Base-by-base conservation (phyloP, 73 alveolate species). In the Stentor roeselii region DNA sequence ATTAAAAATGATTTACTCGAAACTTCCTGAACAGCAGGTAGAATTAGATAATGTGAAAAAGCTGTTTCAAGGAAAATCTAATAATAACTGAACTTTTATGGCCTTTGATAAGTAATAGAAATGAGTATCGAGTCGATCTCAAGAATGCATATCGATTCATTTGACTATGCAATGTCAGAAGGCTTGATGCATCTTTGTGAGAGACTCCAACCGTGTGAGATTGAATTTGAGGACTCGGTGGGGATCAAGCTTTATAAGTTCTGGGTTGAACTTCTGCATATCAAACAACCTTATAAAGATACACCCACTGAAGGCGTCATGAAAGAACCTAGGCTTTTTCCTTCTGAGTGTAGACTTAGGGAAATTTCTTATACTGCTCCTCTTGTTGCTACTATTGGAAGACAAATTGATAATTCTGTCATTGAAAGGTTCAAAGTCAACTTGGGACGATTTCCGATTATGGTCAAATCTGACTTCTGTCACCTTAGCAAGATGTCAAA, bases 361-460 rank as follows among this genome's bases (percentile, higher is more conserved):
- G 92, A 93, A 75, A 83, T 92, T 75, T 90, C 96, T 59, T 97
- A 97, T 84, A 78, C 97, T 61, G 99, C 99, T 31, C 98, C 99
- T 3, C 91, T 97, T 58, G 87, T 91, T 6, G 99, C 99, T 36
- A 95, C 94, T 36, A 84, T 97, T 14, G 97, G 96, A 14, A 90
- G 98, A 82, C 92, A 92, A 90, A 90, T 96, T 58, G 99, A 97
- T 85, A 92, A 92, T 78, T 92, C 87, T 76, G 88, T 90, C 74
- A 90, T 90, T 41, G 98, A 97, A 84, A 87, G 88, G 74, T 86
- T 97, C 15, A 90, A 94, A 37, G 97, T 96, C 80, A 89, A 91
- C 75, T 87, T 97, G 60, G 99, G 99, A 59, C 96, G 96, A 61
- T 88, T 97, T 83, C 99, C 99, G 0, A 89, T 96, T 27, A 93